Base-by-base conservation (phyloP, 768 basidiomycete genomes). In the Psilocybe tampanensis region DNA sequence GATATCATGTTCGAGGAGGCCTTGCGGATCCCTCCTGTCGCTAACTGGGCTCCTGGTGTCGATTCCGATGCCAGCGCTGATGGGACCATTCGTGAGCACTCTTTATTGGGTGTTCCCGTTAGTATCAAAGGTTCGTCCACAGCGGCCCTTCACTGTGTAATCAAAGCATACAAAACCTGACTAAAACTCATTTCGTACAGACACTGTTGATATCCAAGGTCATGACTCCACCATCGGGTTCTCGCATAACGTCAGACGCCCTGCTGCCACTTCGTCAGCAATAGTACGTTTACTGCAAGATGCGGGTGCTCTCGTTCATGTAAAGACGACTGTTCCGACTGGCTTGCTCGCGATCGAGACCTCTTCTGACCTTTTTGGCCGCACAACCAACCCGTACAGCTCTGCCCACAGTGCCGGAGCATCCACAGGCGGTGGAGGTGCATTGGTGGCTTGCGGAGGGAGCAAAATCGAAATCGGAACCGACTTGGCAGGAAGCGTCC, bases 401-500 rank as follows among this genome's bases (percentile, higher is more conserved):
- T 64, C 69, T 2, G 77, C 72, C 1, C 78, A 80, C 56, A 76
- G 78, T 9, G 71, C 78, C 6, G 89, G 89, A 15, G 89, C 85
- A 7, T 89, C 88, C 0, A 84, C 85, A 0, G 86, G 89, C 0
- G 89, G 89, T 8, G 89, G 89, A 55, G 82, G 78, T 1, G 87
- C 88, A 1, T 77, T 90, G 1, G 64, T 91, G 0, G 88, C 88
- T 0, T 75, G 80, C 47, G 84, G 86, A 1, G 88, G 87, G 9
- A 80, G 80, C 36, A 82, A 84, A 62, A 77, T 89, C 19, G 89
- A 89, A 36, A 79, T 91, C 34, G 90, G 89, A 1, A 84, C 88
- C 3, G 90, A 92, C 62, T 73, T 91, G 24, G 90, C 83, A 2
- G 91, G 90, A 9, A 87, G 86, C 52, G 82, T 90, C 36, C 80